Conservation (phyloP, 371 early-diverging fungal species). For the Zancudomyces culisetae region DNA sequence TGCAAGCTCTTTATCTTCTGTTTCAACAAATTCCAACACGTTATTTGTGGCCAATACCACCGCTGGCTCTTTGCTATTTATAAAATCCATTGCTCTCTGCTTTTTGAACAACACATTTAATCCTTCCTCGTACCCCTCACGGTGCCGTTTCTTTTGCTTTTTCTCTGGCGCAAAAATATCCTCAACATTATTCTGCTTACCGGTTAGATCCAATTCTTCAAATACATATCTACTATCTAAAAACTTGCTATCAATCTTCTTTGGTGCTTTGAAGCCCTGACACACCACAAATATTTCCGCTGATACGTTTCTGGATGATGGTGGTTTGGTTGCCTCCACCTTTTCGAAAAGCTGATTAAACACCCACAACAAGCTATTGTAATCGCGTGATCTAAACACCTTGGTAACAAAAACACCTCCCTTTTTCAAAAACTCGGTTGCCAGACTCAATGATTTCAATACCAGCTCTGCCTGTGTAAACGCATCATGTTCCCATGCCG, state of each 20-base stretch:
- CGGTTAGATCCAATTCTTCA: slow-evolving; percentile 37
- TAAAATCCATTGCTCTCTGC: slow-evolving; percentile 52
- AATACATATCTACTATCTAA: slow-evolving; percentile 93
- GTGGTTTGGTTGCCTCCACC: slow-evolving; percentile 99
- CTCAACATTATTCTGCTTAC: slow-evolving; percentile 9
- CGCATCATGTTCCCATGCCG: slow-evolving; percentile 96
- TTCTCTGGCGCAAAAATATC: slow-evolving; percentile 21
- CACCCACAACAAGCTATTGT: slow-evolving; percentile 95
- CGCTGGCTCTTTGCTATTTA: slow-evolving; percentile 56
- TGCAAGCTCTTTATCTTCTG: slow-evolving; percentile 20
- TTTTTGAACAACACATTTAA: slow-evolving; percentile 65
- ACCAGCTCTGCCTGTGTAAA: slow-evolving; percentile 96
- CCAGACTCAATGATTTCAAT: slow-evolving; percentile 85
- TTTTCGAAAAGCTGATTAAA: slow-evolving; percentile 93
- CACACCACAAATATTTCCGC: slow-evolving; percentile 99
- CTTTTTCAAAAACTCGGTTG: slow-evolving; percentile 82
- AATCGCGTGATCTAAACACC: slow-evolving; percentile 98
- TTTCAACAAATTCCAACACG: slow-evolving; percentile 44
- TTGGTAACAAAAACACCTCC: slow-evolving; percentile 99
- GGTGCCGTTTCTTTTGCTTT: slow-evolving; percentile 62
- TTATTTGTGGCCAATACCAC: slow-evolving; percentile 52
- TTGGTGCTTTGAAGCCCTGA: slow-evolving; percentile 82
- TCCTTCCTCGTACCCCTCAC: slow-evolving; percentile 94
- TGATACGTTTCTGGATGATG: slow-evolving; percentile 96
- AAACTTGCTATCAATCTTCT: slow-evolving; percentile 86